Evolutionary conservation across 2,329 filamentous ascomycete species (phyloP), one percentile per base, ranked within the genome.

Genomic region (Hypoxylon sp.): DNA sequence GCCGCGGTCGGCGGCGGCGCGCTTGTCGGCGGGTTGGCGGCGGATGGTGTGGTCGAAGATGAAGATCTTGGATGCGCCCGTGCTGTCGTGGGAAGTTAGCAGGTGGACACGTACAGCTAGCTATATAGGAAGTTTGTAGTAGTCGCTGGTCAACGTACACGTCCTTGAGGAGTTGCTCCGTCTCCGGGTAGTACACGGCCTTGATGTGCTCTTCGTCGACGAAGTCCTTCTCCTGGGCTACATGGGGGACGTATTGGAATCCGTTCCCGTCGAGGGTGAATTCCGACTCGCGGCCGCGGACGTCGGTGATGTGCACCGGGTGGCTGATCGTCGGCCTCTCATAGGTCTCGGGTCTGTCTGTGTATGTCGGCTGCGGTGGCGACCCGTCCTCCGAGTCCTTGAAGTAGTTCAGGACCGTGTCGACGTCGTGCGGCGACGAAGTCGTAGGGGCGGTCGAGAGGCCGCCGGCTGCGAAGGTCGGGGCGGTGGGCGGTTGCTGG

Each of bases 121-220:
- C n/a, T 4, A 14, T 26, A 20, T 38, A 4, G 16, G n/a, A 4
- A 32, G 1, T 14, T 8, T n/a, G 40, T 12, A 20, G 20, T 2
- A 30, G 9, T 24, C 11, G 30, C 44, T 28, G 14, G 14, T 24
- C 8, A n/a, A 71, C 79, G 67, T 75, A 73, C 89, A 75, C 83
- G 2, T 87, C 84, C 60, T 89, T 89, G 0, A 93, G 76, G 18
- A 93, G 76, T 50, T 87, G 78, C 74, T 92, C 88, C 2, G 91
- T 87, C 74, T 93, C 91, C 0, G 89, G 85, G 76, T 94, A 94
- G 78, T 93, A 94, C 4, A 84, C 80, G 3, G 80, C 73, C 73
- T 87, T 84, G 76, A 94, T 89, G 30, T 83, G 81, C 1, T 84
- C 84, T 53, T 91, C 88, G 69, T 90, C 85, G 1, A 70, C 2